Base-by-base conservation (phyloP, 2,329 filamentous ascomycete genomes). In the Magnaporthiopsis poae region DNA sequence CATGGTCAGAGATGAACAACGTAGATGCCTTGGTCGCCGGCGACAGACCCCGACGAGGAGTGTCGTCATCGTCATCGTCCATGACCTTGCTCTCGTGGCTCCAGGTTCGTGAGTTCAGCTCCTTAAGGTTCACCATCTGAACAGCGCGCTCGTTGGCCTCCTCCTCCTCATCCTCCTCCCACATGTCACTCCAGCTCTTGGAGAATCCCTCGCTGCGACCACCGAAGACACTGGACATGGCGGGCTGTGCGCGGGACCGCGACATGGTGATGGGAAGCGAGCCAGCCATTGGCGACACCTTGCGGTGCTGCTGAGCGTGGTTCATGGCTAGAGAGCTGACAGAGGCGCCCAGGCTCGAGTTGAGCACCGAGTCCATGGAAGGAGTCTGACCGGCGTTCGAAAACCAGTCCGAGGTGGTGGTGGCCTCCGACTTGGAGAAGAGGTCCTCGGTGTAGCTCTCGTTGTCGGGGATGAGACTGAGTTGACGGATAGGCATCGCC, bases 171-270 rank as follows among this genome's bases (percentile, higher is more conserved):
- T 98, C 94, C 76, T 98, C 94, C 68, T 98, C 94, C 89, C 92
- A 97, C 77, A 98, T 87, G 76, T 99, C 95, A 74, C 93, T 96
- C 95, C 95, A 99, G 82, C 95, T 98, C 88, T 98, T 98, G 67
- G 95, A 96, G 63, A 96, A 91, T 63, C 85, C 81, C 62, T 94
- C 90, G 69, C 87, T 85, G 75, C 90, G 87, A 73, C 90, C 91
- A 73, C 90, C 91, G 75, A 96, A 94, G 64, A 94, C 86, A 74
- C 89, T 86, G 5, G 90, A 88, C 83, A 94, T 88, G 68, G 90
- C 88, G 66, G 86, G 81, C 60, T 85, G 84, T 69, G 86, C 82
- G 71, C 86, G 86, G 0, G 91, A 89, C 74, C 95, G 87, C 18
- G 90, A 90, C 78, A 93, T 91, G 69, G 85, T 87, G 74, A 95